Evolutionary conservation across 257 asterid species (phyloP).

Genomic region (Henckelia pumila): DNA sequence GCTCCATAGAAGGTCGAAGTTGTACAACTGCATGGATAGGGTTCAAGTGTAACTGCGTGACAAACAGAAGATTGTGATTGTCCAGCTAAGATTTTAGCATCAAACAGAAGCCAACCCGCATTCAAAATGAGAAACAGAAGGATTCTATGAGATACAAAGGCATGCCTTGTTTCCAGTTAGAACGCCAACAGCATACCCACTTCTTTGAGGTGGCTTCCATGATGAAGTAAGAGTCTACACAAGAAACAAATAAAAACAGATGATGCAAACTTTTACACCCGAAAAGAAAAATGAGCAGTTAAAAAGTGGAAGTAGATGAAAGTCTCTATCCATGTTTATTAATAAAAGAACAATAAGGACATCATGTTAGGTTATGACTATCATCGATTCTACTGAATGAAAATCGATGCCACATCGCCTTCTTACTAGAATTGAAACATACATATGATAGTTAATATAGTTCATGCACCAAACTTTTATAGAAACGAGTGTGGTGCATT

Average conservation of each 20-base stretch:
- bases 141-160: conserved; percentile 17
- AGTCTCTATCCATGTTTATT: not conserved
- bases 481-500: not conserved
- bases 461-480: not conserved
- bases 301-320: not conserved
- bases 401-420: not conserved
- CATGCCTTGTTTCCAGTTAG: conserved; percentile 70
- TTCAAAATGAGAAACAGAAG: conserved; percentile 13
- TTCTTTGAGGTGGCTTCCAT: conserved; percentile 54
- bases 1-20: conserved; percentile 75
- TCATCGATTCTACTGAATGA: too few species aligned
- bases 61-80: conserved; percentile 24
- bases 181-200: conserved; percentile 65
- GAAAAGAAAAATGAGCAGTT: conserved; percentile 4
- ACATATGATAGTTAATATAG: too few species aligned
- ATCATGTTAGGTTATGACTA: not conserved
- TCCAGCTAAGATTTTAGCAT: conserved; percentile 3
- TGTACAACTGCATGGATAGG: conserved; percentile 80
- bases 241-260: conserved; percentile 26
- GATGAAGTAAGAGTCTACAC: conserved; percentile 54
- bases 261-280: conserved; percentile 16
- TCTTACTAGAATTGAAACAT: not conserved
- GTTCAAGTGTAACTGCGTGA: conserved; percentile 78
- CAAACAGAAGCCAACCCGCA: conserved; percentile 1
- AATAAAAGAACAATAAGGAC: too few species aligned